Conservation (phyloP, 768 basidiomycete genomes). For the Boletus insuetus region DNA sequence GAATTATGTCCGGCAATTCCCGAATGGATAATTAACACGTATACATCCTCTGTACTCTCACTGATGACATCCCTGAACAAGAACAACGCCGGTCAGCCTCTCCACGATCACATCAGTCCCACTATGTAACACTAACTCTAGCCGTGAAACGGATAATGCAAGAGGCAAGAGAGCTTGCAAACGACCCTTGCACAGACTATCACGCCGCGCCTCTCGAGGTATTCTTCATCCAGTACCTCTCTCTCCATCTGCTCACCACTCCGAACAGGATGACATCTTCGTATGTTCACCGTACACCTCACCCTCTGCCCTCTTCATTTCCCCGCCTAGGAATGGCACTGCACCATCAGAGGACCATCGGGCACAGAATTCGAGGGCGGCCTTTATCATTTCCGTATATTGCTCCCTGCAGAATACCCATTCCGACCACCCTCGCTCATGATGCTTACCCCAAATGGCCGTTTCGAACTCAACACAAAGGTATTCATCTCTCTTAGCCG, state of each 20-base stretch:
- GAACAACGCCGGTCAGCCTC: conserved; percentile 76
- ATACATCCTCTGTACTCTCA: not conserved
- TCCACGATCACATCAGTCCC: not conserved
- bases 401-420: conserved; percentile 91
- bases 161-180: conserved; percentile 86
- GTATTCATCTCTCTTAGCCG: conserved; percentile 39
- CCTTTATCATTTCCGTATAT: conserved; percentile 91
- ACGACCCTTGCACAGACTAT: conserved; percentile 85
- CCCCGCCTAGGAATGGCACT: conserved; percentile 81
- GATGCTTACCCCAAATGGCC: conserved; percentile 95
- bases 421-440: conserved; percentile 95
- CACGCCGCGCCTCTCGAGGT: conserved; percentile 79
- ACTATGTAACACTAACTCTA: conserved; percentile 21
- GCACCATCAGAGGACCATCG: conserved; percentile 85
- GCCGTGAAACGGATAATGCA: conserved; percentile 98
- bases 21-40: conserved; percentile 11
- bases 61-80: conserved; percentile 62
- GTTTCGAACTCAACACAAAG: conserved; percentile 95
- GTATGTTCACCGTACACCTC: conserved; percentile 41
- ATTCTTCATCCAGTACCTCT: conserved; percentile 20
- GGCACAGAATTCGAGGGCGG: conserved; percentile 94
- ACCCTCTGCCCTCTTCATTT: conserved; percentile 20
- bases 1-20: conserved; percentile 7
- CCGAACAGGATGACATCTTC: conserved; percentile 78
- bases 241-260: conserved; percentile 8